Conservation (phyloP, 1,284 basidiomycete genomes). For the Moesziomyces antarcticus region DNA sequence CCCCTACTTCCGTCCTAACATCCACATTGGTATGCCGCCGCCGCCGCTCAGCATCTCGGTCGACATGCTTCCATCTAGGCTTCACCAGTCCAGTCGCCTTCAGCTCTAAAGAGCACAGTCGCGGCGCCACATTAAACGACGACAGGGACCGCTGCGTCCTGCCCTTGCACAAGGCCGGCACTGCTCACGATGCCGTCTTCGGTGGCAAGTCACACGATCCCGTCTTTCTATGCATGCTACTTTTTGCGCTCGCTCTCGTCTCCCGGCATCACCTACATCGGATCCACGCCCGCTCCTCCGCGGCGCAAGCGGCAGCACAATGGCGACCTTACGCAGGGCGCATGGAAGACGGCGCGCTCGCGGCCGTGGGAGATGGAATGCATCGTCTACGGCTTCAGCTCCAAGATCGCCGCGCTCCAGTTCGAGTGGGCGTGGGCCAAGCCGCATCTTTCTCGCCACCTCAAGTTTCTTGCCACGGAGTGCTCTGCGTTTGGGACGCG, state of each 20-base stretch:
- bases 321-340: conserved; percentile 80
- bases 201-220: conserved; percentile 74
- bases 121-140: no score
- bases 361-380: conserved; percentile 91
- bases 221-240: conserved; percentile 88
- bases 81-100: no score
- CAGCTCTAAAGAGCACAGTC: no score
- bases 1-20: no score
- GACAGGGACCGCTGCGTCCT: no score
- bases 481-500: background rate
- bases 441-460: conserved; percentile 71
- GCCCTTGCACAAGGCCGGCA: background rate
- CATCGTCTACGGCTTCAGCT: conserved; percentile 88
- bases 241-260: conserved; percentile 73
- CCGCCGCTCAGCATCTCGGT: no score
- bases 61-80: no score
- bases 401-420: conserved; percentile 81
- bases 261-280: conserved; percentile 75
- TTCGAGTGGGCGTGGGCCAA: conserved; percentile 96
- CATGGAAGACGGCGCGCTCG: conserved; percentile 77
- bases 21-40: no score
- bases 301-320: conserved; percentile 86
- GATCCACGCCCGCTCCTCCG: conserved; percentile 83
- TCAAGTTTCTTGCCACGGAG: conserved; percentile 55
- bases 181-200: conserved; percentile 42